Percentiles rank a stretch among this genome's conserved stretches.
phyloP scores from a whole-genome alignment of 2,329 filamentous ascomycete species.

The Venturia carpophila region DNA sequence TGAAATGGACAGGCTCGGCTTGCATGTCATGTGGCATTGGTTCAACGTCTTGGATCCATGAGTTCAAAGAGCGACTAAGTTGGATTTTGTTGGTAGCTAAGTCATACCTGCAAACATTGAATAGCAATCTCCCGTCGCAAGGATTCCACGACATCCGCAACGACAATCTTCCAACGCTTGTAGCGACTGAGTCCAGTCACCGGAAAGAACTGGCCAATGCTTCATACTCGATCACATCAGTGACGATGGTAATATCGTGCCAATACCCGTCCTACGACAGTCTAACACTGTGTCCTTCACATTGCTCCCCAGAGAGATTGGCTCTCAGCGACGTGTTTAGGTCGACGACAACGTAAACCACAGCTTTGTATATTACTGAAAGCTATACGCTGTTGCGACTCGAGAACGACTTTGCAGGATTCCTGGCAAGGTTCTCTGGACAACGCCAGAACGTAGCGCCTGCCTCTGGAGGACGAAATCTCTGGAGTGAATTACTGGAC shows the following conservation, averaged over 20 bases:
- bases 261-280: background rate
- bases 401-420: background rate
- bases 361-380: background rate
- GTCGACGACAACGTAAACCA: background rate
- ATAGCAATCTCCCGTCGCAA: background rate
- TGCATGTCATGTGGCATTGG: too few relatives aligned
- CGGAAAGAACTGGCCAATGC: background rate
- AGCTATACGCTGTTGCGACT: background rate
- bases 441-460: background rate
- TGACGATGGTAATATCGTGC: background rate
- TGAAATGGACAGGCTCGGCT: too few relatives aligned
- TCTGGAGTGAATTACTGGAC: background rate
- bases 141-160: background rate
- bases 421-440: background rate
- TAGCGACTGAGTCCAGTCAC: background rate
- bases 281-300: constrained; percentile 4
- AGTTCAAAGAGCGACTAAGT: constrained; percentile 7
- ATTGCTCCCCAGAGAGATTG: background rate
- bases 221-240: background rate
- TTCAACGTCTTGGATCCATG: background rate
- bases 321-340: background rate
- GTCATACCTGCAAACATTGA: constrained; percentile 4
- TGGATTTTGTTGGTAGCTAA: background rate
- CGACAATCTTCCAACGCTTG: background rate
- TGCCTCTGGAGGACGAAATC: background rate